These are phyloP conservation scores for Anthracocystis walkeri DNA, from an alignment of 1,284 basidiomycete genomes.

Conservation along the genomic window DNA sequence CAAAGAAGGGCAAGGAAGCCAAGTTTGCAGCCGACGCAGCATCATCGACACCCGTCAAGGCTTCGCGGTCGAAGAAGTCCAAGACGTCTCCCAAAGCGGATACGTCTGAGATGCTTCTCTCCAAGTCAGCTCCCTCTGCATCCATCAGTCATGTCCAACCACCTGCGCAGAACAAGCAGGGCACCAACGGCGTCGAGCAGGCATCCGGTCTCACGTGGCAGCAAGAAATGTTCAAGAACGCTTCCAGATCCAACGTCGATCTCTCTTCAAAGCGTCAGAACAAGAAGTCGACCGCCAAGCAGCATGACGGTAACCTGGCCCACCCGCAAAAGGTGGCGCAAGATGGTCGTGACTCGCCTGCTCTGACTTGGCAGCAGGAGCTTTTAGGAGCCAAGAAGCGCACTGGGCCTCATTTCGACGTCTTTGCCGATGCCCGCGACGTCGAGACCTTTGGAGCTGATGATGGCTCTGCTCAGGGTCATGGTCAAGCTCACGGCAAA, in stretches of 20 bases:
- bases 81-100: constrained; percentile 41
- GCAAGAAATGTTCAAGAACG: constrained; percentile 51
- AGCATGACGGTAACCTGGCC: constrained; percentile 51
- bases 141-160: constrained; percentile 25
- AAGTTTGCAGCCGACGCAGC: constrained; percentile 34
- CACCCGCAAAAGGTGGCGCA: constrained; percentile 44
- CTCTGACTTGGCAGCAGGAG: constrained; percentile 62
- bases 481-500: constrained; percentile 20
- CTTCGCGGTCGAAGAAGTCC: constrained; percentile 34
- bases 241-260: constrained; percentile 28
- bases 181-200: constrained; percentile 15
- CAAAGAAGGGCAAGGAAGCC: constrained; percentile 45
- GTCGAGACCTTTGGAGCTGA: constrained; percentile 56
- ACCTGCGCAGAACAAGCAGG: constrained; percentile 14
- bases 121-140: constrained; percentile 46
- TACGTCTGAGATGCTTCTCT: constrained; percentile 40
- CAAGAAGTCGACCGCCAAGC: constrained; percentile 22
- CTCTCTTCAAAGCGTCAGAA: constrained; percentile 25
- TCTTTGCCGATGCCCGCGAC: constrained; percentile 60
- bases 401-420: constrained; percentile 53
- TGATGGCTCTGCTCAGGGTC: constrained; percentile 11
- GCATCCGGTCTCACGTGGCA: constrained; percentile 55
- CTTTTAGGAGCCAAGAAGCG: constrained; percentile 52
- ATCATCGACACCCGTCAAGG: constrained; percentile 37
- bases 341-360: constrained; percentile 42